A percentile compares a stretch with the other conserved stretches of the same genome.
Evolutionary conservation across 1,284 basidiomycete species (phyloP).

Genomic region (Fomitopsis pinicola): DNA sequence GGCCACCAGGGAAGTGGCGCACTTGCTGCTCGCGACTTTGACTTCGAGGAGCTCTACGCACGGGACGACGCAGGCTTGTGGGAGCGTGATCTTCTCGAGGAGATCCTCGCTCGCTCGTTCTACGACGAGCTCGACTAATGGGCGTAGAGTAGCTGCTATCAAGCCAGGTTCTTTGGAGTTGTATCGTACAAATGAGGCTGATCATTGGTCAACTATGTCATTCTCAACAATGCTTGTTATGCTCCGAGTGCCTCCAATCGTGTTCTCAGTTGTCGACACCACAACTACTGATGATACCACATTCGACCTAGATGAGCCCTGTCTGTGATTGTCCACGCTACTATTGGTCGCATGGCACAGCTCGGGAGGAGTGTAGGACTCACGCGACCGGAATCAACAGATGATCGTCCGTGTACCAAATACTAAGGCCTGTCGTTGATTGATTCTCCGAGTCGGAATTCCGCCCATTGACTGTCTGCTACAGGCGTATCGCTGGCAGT

Average conservation of each 20-base stretch:
- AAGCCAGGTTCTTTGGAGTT: background rate
- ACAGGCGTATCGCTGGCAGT: too few species aligned
- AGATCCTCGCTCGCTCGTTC: background rate
- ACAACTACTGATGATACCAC: too few species aligned
- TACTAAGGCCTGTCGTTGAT: too few species aligned
- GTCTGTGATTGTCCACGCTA: too few species aligned
- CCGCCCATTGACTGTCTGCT: too few species aligned
- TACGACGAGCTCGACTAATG: background rate
- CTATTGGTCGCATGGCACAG: too few species aligned
- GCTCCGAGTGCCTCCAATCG: background rate
- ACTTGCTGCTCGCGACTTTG: background rate
- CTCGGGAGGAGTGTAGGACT: too few species aligned
- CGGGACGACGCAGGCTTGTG: background rate
- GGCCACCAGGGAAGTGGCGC: background rate
- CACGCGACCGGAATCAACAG: too few species aligned
- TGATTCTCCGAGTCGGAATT: too few species aligned
- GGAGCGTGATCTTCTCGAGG: background rate
- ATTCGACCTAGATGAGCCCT: too few species aligned
- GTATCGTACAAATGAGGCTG: background rate
- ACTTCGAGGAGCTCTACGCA: background rate
- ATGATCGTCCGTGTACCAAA: too few species aligned
- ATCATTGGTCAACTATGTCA: background rate
- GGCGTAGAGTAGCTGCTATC: background rate
- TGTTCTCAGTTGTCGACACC: too few species aligned
- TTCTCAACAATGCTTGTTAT: background rate